phyloP scores from a whole-genome alignment of 75 land plant species.

The Adiantum capillusveneris region DNA sequence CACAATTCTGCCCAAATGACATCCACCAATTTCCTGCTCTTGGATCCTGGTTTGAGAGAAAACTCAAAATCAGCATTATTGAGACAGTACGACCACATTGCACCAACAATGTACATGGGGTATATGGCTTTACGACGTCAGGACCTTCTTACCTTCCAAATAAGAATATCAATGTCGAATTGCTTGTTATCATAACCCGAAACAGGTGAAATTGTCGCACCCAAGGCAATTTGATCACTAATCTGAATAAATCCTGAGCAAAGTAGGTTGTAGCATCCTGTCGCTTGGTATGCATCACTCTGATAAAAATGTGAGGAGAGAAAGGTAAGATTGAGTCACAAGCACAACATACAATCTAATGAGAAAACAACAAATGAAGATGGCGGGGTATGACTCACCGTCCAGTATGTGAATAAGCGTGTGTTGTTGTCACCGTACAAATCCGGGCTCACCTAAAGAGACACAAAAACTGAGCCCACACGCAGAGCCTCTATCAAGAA shows the following conservation, averaged over 20 bases:
- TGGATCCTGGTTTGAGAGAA: conserved; percentile 49
- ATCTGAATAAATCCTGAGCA: conserved; percentile 82
- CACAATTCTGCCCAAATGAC: conserved; percentile 64
- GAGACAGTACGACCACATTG: too few species aligned
- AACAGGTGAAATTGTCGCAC: conserved; percentile 64
- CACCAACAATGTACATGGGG: too few species aligned
- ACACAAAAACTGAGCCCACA: background rate
- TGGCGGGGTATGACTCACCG: conserved; percentile 36
- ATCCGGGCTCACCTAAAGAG: conserved; percentile 76
- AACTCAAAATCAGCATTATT: too few species aligned
- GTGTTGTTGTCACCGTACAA: conserved; percentile 93
- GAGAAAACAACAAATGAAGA: background rate
- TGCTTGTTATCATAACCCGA: conserved; percentile 45
- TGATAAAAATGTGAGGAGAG: conserved; percentile 17
- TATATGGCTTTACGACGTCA: too few species aligned
- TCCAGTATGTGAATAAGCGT: conserved; percentile 89
- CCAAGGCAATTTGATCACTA: conserved; percentile 67
- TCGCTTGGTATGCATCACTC: conserved; percentile 87
- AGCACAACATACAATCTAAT: background rate
- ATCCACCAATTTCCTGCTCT: conserved; percentile 87
- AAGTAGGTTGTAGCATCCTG: conserved; percentile 82
- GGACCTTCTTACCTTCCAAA: conserved; percentile 66
- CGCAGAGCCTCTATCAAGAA: background rate
- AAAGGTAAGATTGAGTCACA: too few species aligned
- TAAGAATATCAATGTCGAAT: conserved; percentile 64